These are phyloP conservation scores for Gyrodon lividus DNA, from an alignment of 768 basidiomycete genomes.

Conservation along the genomic window DNA sequence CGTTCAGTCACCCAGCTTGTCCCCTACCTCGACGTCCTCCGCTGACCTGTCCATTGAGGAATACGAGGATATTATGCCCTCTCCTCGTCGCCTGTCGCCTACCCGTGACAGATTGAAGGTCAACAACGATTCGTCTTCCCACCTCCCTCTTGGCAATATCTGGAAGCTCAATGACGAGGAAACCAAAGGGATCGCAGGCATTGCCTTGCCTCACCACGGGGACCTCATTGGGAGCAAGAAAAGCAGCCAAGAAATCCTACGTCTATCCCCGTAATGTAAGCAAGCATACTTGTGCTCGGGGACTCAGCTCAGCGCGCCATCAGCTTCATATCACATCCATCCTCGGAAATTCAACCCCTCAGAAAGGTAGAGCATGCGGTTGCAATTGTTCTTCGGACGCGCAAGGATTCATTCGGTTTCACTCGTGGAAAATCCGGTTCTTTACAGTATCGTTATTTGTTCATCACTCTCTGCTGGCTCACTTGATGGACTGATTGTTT, in stretches of 20 bases:
- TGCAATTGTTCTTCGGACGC: conserved; percentile 1
- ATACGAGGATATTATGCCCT: conserved; percentile 36
- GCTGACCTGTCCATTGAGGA: conserved; percentile 68
- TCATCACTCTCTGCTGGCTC: conserved; percentile 18
- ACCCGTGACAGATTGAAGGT: conserved; percentile 27
- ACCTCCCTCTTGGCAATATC: conserved; percentile 49
- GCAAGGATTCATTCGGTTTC: conserved; percentile 7
- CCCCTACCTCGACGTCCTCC: conserved; percentile 63
- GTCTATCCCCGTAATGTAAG: conserved; percentile 27
- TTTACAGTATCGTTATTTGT: conserved; percentile 30
- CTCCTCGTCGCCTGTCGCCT: conserved; percentile 22
- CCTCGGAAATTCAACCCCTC: neutral
- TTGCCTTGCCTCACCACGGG: conserved; percentile 45
- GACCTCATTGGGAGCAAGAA: conserved; percentile 38
- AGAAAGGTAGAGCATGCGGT: neutral
- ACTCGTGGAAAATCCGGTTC: conserved; percentile 19
- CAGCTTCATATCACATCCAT: neutral
- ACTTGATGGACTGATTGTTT: conserved; percentile 30
- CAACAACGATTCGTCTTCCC: conserved; percentile 28
- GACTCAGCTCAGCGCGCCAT: neutral
- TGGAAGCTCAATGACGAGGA: conserved; percentile 77
- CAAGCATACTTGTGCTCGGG: neutral
- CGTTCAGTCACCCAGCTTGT: conserved; percentile 63
- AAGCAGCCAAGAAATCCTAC: conserved; percentile 38
- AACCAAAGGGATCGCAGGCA: conserved; percentile 51